phyloP scores from a whole-genome alignment of 2,329 filamentous ascomycete species.

The Aspergillus hortae region DNA sequence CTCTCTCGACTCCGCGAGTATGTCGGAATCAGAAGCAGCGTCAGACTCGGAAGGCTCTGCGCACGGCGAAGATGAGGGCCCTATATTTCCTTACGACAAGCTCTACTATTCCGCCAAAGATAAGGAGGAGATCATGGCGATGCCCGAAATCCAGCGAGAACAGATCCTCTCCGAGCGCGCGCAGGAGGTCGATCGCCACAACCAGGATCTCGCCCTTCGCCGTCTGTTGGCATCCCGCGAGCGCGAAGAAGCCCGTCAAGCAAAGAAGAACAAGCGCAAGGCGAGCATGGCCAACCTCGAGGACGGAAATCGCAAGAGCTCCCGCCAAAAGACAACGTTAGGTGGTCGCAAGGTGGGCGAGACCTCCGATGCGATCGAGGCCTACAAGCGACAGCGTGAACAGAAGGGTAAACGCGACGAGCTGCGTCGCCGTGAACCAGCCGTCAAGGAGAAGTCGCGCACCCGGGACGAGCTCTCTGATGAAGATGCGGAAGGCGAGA shows the following conservation, averaged over 20 bases:
- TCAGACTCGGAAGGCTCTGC: slow-evolving; percentile 65
- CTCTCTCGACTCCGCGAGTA: slow-evolving; percentile 77
- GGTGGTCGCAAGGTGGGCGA: slow-evolving; percentile 65
- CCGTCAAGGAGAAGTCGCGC: slow-evolving; percentile 54
- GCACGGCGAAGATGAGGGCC: slow-evolving; percentile 44
- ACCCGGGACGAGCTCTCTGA: slow-evolving; percentile 62
- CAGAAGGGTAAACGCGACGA: slow-evolving; percentile 53
- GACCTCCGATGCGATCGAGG: slow-evolving; percentile 69
- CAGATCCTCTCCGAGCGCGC: slow-evolving; percentile 84
- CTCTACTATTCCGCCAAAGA: slow-evolving; percentile 72
- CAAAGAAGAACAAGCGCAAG: slow-evolving; percentile 65
- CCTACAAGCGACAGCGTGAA: slow-evolving; percentile 59
- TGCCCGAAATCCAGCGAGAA: slow-evolving; percentile 90
- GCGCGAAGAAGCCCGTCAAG: slow-evolving; percentile 53
- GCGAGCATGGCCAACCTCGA: slow-evolving; percentile 75
- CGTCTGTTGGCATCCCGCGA: slow-evolving; percentile 69
- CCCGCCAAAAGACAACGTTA: slow-evolving; percentile 65
- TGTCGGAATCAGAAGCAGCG: slow-evolving; percentile 84
- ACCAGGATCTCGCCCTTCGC: slow-evolving; percentile 77
- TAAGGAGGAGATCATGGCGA: slow-evolving; percentile 73
- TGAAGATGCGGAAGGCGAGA: slow-evolving; percentile 65
- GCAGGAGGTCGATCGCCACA: slow-evolving; percentile 73
- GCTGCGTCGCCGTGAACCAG: slow-evolving; percentile 41
- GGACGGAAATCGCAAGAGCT: slow-evolving; percentile 69
- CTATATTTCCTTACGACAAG: slow-evolving; percentile 78